phyloP scores from a whole-genome alignment of 139 green algal species.

The Coelastrella sp. region DNA sequence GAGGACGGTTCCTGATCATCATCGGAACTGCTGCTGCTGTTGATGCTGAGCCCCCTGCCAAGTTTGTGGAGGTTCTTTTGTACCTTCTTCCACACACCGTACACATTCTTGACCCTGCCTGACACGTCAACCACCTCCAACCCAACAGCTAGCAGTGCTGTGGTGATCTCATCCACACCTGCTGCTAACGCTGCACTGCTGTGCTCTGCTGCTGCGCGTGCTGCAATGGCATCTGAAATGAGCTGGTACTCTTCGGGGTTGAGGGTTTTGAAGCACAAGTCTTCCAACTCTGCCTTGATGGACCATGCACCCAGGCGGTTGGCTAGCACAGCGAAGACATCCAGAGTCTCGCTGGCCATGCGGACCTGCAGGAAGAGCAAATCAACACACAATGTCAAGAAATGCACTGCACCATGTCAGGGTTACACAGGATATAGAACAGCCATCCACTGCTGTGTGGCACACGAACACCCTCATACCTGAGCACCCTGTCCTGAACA shows the following conservation, averaged over 20 bases:
- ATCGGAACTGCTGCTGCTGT: constrained; percentile 4
- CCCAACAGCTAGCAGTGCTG: constrained; percentile 33
- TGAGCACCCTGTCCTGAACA: too few relatives aligned
- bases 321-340: constrained; percentile 88
- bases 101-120: constrained; percentile 92
- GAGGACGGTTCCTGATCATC: background rate
- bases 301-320: constrained; percentile 92
- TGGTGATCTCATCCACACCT: constrained; percentile 31
- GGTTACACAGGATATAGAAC: too few relatives aligned
- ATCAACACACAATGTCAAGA: background rate
- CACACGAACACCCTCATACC: too few relatives aligned
- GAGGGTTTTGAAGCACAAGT: constrained; percentile 84
- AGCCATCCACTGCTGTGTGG: too few relatives aligned
- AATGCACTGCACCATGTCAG: background rate
- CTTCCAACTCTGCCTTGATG: constrained; percentile 93
- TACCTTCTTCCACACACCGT: constrained; percentile 89
- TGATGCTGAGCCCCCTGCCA: background rate
- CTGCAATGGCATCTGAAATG: constrained; percentile 38
- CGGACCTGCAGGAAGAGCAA: constrained; percentile 25
- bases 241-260: constrained; percentile 59
- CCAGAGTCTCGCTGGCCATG: constrained; percentile 77
- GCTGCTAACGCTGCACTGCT: background rate
- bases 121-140: constrained; percentile 78
- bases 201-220: constrained; percentile 9
- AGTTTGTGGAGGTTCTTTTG: background rate